A percentile compares a stretch with the other conserved stretches of the same genome.
Conservation (phyloP, 2,329 filamentous ascomycete species). For the Chaetomium sp. region DNA sequence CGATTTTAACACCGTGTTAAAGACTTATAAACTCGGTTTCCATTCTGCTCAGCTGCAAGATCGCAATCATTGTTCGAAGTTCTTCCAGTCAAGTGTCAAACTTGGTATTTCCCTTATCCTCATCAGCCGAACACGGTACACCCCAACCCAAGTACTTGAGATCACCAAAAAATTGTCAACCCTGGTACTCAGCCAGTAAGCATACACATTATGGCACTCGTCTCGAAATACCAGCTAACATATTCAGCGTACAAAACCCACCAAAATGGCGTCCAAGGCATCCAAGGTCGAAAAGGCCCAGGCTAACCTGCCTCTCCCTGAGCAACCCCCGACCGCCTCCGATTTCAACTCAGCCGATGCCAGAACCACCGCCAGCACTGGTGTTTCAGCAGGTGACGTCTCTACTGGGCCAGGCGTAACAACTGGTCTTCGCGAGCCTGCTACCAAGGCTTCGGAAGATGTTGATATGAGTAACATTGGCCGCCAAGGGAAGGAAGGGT, state of each 20-base stretch:
- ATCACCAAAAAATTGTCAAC: too few species aligned
- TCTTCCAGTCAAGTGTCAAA: too few species aligned
- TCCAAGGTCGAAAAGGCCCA: conserved; percentile 61
- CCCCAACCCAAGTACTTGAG: too few species aligned
- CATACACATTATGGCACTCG: too few species aligned
- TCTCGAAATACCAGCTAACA: background rate
- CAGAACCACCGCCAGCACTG: conserved; percentile 54
- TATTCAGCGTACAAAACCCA: background rate
- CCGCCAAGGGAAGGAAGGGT: conserved; percentile 52
- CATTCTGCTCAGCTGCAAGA: too few species aligned
- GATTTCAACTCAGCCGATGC: conserved; percentile 72
- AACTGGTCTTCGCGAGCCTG: conserved; percentile 51
- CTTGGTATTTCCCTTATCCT: too few species aligned
- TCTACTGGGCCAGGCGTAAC: conserved; percentile 43
- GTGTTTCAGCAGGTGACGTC: conserved; percentile 43
- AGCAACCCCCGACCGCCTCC: conserved; percentile 67
- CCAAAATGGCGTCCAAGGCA: conserved; percentile 47
- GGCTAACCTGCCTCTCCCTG: conserved; percentile 71
- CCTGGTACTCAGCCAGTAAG: background rate
- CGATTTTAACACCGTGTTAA: background rate
- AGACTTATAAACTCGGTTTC: background rate
- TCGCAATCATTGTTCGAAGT: too few species aligned
- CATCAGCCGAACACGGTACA: too few species aligned
- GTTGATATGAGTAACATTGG: conserved; percentile 55
- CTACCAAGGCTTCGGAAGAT: conserved; percentile 47